Base-by-base conservation (phyloP, 495 filamentous ascomycete genomes). In the Zalerion maritima region DNA sequence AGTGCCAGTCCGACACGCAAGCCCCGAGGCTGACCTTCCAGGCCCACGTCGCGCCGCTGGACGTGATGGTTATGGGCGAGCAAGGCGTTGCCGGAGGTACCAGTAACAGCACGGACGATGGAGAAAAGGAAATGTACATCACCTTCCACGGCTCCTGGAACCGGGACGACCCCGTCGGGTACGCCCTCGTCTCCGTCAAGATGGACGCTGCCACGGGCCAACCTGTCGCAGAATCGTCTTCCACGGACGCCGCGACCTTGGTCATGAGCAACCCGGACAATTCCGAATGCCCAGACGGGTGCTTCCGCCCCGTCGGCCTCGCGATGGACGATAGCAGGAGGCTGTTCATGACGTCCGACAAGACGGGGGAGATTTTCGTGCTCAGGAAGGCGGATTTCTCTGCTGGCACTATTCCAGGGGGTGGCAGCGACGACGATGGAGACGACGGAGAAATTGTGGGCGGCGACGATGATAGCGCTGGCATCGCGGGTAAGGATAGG, bases 11-110 rank as follows among this genome's bases (percentile, higher is more conserved):
- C 1, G 37, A 54, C 18, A 57, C 48, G 2, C 38, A 50, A 3
- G 21, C 65, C 2, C 71, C 74, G 2, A 42, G 58, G 0, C 41
- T 78, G 11, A 59, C 58, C 2, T 76, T 79, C 38, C 44, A 57
- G 15, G 69, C 73, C 0, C 74, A 79, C 36, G 63, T 53, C 25
- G 73, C 73, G 0, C 74, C 74, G 0, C 47, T 76, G 3, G 72
- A 75, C 35, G 64, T 75, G 35, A 67, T 62, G 23, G 76, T 77
- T n/a, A 34, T 43, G 58, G 6, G 43, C 45, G 25, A 38, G 23
- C 3, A 13, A 6, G 13, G n/a, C 8, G 9, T 7, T 31, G 28
- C n/a, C 13, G 17, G 17, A 23, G 12, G 11, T 9, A n/a, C 10
- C 22, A n/a, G 28, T n/a, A n/a, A n/a, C n/a, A n/a, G n/a, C 29